A percentile compares a stretch with the other conserved stretches of the same genome.
phyloP scores from a whole-genome alignment of 169 alveolate species.

The Plasmodium sp. region DNA sequence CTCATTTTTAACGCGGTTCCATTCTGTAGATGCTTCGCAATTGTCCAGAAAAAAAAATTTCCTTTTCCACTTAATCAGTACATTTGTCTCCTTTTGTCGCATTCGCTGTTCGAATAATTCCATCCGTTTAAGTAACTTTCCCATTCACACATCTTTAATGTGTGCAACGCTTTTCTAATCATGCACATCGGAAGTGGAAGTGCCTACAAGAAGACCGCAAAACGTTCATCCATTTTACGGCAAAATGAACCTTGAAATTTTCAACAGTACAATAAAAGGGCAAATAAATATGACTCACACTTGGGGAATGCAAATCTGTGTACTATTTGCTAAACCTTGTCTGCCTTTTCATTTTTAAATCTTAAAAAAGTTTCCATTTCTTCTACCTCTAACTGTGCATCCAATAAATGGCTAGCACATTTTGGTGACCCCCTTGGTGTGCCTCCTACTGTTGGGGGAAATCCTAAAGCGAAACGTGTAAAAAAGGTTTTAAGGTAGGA shows the following conservation, averaged over 20 bases:
- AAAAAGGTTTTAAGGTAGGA: neutral
- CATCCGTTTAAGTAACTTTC: neutral
- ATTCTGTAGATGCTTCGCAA: neutral
- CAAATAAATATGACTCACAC: neutral
- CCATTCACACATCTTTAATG: neutral
- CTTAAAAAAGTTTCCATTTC: neutral
- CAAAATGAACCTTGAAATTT: neutral
- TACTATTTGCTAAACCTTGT: neutral
- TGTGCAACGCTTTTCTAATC: neutral
- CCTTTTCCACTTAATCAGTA: neutral
- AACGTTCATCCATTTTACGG: neutral
- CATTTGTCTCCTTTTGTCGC: neutral
- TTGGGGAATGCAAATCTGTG: neutral
- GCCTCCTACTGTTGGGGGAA: neutral
- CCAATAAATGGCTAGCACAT: neutral
- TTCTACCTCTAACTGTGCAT: neutral
- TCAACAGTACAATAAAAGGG: neutral
- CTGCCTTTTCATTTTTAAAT: neutral
- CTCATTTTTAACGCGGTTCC: neutral
- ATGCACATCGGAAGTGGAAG: neutral
- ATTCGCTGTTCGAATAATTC: neutral
- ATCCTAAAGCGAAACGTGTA: neutral
- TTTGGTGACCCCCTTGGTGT: neutral
- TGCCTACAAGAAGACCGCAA: neutral
- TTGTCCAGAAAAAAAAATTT: neutral